Base-by-base conservation (phyloP, 163 green algal genomes). In the Chlorella variabilis region DNA sequence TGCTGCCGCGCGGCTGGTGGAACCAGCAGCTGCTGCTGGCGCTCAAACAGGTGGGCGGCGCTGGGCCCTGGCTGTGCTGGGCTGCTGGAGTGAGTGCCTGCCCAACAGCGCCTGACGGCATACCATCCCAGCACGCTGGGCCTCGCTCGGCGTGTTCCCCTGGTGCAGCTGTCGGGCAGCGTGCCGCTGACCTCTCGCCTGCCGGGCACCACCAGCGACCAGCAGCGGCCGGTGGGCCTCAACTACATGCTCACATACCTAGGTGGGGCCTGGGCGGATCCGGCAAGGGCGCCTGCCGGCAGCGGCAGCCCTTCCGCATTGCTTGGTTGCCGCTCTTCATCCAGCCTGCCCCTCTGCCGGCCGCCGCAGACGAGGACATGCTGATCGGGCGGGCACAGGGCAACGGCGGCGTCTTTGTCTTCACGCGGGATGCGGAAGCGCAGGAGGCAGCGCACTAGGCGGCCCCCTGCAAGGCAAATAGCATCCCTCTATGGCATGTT, bases 241-340 rank as follows among this genome's bases (percentile, higher is more conserved):
- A 81, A 90, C 20, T 97, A 95, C 83, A 86, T 92, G 83, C 84
- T 97, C 8, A 94, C 93, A 0, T 96, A 93, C 73, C 74, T 97
- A n/a, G 92, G 73, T 80, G 73, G 23, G 73, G 27, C n/a, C 3
- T 45, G 17, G n/a, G n/a, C n/a, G n/a, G n/a, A n/a, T n/a, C n/a
- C n/a, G n/a, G n/a, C n/a, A n/a, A n/a, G n/a, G n/a, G n/a, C n/a
- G n/a, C n/a, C n/a, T n/a, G n/a, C n/a, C n/a, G n/a, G n/a, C n/a
- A 45, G 11, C 45, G 11, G 45, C 45, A 54, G 45, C 45, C 11
- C 11, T 11, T 11, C 15, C 11, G 45, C 45, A 15, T 23, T 23
- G 11, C 11, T 23, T 23, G 15, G 45, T 15, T 54, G 45, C 45
- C 15, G 45, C 15, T 27, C 11, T 25, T 41, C 18, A 41, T 18